Conservation (phyloP, 2,329 filamentous ascomycete genomes). For the Clonostachys solani region DNA sequence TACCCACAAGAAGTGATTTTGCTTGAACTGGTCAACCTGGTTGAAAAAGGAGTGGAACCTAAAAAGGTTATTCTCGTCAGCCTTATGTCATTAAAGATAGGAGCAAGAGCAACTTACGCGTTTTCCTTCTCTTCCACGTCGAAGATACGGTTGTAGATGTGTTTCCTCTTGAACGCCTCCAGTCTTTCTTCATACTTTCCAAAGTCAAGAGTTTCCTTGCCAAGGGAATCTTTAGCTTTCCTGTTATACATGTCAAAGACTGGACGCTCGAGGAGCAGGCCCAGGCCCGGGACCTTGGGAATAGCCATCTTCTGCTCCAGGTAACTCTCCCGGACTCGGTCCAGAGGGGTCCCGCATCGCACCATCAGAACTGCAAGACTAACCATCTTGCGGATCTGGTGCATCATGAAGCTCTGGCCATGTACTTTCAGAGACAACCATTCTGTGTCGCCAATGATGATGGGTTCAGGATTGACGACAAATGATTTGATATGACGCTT, state of each 20-base stretch:
- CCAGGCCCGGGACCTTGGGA: conserved; percentile 88
- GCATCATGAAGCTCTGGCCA: conserved; percentile 99
- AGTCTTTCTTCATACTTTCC: conserved; percentile 73
- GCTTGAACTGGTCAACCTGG: conserved; percentile 71
- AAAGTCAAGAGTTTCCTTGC: conserved; percentile 72
- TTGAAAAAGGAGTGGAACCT: conserved; percentile 77
- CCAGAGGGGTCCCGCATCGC: conserved; percentile 72
- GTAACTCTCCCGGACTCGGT: conserved; percentile 72
- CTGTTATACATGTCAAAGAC: conserved; percentile 89
- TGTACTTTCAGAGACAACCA: conserved; percentile 96
- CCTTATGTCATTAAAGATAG: conserved; percentile 1
- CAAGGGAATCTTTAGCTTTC: conserved; percentile 59
- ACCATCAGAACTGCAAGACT: conserved; percentile 84
- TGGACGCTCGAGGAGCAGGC: conserved; percentile 82
- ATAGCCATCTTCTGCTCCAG: conserved; percentile 72
- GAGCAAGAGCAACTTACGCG: conserved; percentile 54
- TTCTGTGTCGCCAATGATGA: conserved; percentile 86
- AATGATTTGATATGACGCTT: conserved; percentile 94
- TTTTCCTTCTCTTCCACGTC: conserved; percentile 83
- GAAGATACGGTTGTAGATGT: conserved; percentile 93
- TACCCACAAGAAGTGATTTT: conserved; percentile 70
- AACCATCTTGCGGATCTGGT: conserved; percentile 99
- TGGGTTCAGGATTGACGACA: conserved; percentile 67
- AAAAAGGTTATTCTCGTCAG: conserved; percentile 5
- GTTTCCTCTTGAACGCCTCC: conserved; percentile 80